A percentile compares a stretch with the other conserved stretches of the same genome.
Conservation (phyloP, 768 basidiomycete species). For the Galerina marginata region DNA sequence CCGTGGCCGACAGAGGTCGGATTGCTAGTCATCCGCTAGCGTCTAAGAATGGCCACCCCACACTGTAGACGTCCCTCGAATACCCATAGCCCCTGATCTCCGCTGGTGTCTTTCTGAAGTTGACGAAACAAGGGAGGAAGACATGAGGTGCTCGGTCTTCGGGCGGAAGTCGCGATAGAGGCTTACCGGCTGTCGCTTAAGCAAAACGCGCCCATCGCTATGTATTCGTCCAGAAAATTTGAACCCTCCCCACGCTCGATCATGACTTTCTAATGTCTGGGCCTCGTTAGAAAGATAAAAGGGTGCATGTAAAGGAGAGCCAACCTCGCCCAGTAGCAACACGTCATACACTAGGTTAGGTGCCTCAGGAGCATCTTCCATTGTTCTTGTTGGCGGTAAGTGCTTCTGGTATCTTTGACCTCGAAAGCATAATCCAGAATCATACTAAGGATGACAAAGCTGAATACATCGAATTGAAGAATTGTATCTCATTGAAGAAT, state of each 20-base stretch:
- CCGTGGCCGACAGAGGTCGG: slow-evolving; percentile 47
- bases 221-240: slow-evolving; percentile 62
- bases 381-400: neutral
- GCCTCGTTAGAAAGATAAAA: slow-evolving; percentile 17
- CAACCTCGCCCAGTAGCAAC: slow-evolving; percentile 47
- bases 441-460: slow-evolving; percentile 14
- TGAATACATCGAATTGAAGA: neutral
- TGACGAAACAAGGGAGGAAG: slow-evolving; percentile 4
- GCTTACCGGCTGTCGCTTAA: slow-evolving; percentile 68
- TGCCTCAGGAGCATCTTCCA: neutral
- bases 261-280: slow-evolving; percentile 59
- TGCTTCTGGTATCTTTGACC: slow-evolving; percentile 26
- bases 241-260: slow-evolving; percentile 71
- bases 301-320: neutral
- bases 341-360: slow-evolving; percentile 18
- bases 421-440: slow-evolving; percentile 16
- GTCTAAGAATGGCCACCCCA: slow-evolving; percentile 56
- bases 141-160: slow-evolving; percentile 1
- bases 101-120: slow-evolving; percentile 46
- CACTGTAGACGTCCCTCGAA: slow-evolving; percentile 62
- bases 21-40: slow-evolving; percentile 49
- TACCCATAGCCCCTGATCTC: slow-evolving; percentile 54
- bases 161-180: slow-evolving; percentile 1
- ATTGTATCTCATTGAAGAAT: neutral
- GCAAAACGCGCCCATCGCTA: slow-evolving; percentile 61